Percentiles rank a stretch among this genome's conserved stretches.
phyloP scores from a whole-genome alignment of 2,329 filamentous ascomycete species.

The Phoma sp. region DNA sequence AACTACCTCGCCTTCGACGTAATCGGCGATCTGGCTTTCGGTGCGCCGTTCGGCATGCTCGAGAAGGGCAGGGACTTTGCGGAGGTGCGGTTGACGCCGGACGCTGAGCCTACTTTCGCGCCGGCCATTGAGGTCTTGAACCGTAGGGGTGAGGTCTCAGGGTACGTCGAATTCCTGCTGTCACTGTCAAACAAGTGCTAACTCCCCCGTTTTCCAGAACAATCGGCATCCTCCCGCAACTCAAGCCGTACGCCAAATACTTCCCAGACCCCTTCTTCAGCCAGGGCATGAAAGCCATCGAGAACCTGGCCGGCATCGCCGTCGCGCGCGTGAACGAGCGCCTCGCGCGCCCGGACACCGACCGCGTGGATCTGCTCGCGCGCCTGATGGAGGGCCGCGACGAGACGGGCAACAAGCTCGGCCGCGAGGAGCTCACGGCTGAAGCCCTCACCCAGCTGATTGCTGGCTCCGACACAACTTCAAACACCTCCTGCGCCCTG shows the following conservation, averaged over 20 bases:
- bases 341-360: slow-evolving; percentile 61
- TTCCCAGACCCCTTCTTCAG: slow-evolving; percentile 83
- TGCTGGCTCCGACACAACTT: slow-evolving; percentile 77
- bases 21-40: slow-evolving; percentile 71
- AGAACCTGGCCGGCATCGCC: slow-evolving; percentile 85
- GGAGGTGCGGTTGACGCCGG: slow-evolving; percentile 69
- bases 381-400: slow-evolving; percentile 86
- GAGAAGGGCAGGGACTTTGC: slow-evolving; percentile 76
- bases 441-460: slow-evolving; percentile 91
- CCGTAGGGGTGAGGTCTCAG: slow-evolving; percentile 83
- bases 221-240: slow-evolving; percentile 72
- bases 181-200: slow-evolving; percentile 3
- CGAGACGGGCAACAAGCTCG: slow-evolving; percentile 75
- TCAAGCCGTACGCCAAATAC: slow-evolving; percentile 82
- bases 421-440: slow-evolving; percentile 80
- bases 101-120: slow-evolving; percentile 69
- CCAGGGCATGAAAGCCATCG: slow-evolving; percentile 73
- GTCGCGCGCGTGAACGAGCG: slow-evolving; percentile 79
- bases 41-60: slow-evolving; percentile 83
- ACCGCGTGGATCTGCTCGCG: slow-evolving; percentile 79
- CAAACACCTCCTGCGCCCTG: slow-evolving; percentile 81
- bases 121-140: slow-evolving; percentile 88
- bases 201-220: slow-evolving; percentile 51
- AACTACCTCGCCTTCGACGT: slow-evolving; percentile 64
- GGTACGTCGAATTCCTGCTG: slow-evolving; percentile 43